A percentile compares a stretch with the other conserved stretches of the same genome.
Evolutionary conservation across 1,284 basidiomycete species (phyloP).

Genomic region (Filobasidium uniguttulatum): DNA sequence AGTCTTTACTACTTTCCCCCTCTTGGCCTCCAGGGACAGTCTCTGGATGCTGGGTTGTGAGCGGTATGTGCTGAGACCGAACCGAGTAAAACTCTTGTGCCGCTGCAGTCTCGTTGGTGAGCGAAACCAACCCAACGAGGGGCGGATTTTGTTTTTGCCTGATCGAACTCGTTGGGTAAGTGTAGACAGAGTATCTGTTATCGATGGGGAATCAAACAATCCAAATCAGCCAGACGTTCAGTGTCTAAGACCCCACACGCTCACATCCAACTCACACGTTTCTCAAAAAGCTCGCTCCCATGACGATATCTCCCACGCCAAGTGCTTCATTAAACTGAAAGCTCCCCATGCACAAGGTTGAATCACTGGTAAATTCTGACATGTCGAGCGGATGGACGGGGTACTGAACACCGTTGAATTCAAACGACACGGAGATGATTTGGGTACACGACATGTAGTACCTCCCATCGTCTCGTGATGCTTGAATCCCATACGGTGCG

Average conservation of each 20-base stretch:
- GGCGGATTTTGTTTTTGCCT: conserved; percentile 29
- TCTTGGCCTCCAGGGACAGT: neutral
- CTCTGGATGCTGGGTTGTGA: too few relatives aligned
- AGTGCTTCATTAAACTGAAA: conserved; percentile 27
- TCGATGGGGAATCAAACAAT: neutral
- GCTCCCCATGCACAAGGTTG: conserved; percentile 28
- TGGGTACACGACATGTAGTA: conserved; percentile 33
- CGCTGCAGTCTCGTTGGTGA: conserved; percentile 28
- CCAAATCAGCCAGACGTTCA: neutral
- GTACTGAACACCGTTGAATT: conserved; percentile 23
- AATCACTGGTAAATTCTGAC: conserved; percentile 28
- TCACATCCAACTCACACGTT: conserved; percentile 21
- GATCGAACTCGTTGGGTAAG: conserved; percentile 27
- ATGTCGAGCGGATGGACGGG: conserved; percentile 35
- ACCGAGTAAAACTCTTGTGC: conserved; percentile 35
- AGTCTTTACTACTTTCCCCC: neutral
- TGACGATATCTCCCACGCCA: conserved; percentile 31
- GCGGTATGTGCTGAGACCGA: conserved; percentile 20
- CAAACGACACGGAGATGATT: conserved; percentile 29
- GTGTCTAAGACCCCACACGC: neutral
- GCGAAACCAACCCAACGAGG: conserved; percentile 27
- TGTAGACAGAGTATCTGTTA: conserved; percentile 29
- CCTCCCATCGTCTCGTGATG: conserved; percentile 11
- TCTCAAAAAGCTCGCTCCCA: conserved; percentile 34
- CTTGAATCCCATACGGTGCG: conserved; percentile 21